Evolutionary conservation across 345 rosid genomes (phyloP).

Genomic region (Salix udensis): DNA sequence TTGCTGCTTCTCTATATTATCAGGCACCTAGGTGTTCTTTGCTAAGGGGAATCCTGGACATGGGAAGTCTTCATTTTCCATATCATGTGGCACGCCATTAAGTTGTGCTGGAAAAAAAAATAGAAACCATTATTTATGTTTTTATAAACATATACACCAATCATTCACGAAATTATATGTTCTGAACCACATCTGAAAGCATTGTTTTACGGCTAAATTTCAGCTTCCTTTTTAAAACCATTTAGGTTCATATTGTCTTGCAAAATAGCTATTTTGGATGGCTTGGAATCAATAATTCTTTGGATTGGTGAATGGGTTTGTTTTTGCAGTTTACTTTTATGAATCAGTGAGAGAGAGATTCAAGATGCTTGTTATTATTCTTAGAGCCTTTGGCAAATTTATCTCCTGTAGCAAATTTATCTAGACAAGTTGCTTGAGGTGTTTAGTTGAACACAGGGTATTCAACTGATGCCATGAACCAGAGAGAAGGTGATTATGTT

Average conservation of each 20-base stretch:
- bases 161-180: neutral
- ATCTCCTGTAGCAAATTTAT: neutral
- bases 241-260: neutral
- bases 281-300: neutral
- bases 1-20: neutral
- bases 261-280: neutral
- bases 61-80: conserved; percentile 9
- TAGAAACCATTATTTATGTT: neutral
- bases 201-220: neutral
- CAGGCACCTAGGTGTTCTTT: neutral
- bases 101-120: neutral
- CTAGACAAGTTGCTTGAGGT: conserved; percentile 7
- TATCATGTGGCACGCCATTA: neutral
- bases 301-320: too few species aligned
- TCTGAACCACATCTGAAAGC: neutral
- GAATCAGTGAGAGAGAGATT: too few species aligned
- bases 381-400: neutral
- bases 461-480: conserved; percentile 34
- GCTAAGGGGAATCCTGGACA: neutral
- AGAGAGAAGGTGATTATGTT: conserved; percentile 46
- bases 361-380: neutral
- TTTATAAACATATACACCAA: neutral
- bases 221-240: neutral
- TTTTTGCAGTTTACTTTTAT: too few species aligned
- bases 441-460: conserved; percentile 30